Evolutionary conservation across 176 grass and related monocot species (phyloP), one percentile per base, ranked within the genome.

Genomic region (Thinopyrum elongatum): DNA sequence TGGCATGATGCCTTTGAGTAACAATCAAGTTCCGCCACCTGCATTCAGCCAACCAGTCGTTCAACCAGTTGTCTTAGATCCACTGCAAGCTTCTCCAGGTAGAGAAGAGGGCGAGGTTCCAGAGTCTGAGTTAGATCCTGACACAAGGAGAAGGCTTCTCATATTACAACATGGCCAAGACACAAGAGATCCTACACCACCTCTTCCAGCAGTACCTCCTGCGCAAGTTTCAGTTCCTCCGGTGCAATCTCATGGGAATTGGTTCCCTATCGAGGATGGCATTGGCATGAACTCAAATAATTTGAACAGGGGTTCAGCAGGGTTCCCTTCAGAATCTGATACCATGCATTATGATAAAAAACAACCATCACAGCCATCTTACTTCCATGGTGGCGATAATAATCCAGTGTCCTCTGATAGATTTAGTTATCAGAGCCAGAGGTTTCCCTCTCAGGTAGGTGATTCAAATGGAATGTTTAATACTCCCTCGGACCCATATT

Each of bases 111-210:
- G 97, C 70, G 97, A 98, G 79, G 97, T 98, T 85, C 92, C 91
- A 63, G 97, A 98, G 84, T 98, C 97, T 49, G 97, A 98, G 84
- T 83, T 98, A 85, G 97, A 98, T 73, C 97, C 97, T 55, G 92
- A 98, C 65, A 98, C 94, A 68, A 95, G 97, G 86, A 98, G 97
- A 88, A 92, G 97, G 76, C 92, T 98, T 82, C 92, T 98, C 76
- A 98, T 98, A 83, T 92, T 98, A 79, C 97, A 98, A 84, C 92
- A 98, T 80, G 97, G 97, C 80, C 97, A 98, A 88, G 94, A 98
- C 82, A 94, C 84, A 58, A 91, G 90, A 81, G 94, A 98, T 84
- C 70, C 90, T 83, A 89, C 91, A 79, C 90, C 92, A 71, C 86
- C 93, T 84, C 91, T 91, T 46, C 86, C 92, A 31, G 89, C 82